Base-by-base conservation (phyloP, 2,329 filamentous ascomycete genomes). In the Claviceps monticola region DNA sequence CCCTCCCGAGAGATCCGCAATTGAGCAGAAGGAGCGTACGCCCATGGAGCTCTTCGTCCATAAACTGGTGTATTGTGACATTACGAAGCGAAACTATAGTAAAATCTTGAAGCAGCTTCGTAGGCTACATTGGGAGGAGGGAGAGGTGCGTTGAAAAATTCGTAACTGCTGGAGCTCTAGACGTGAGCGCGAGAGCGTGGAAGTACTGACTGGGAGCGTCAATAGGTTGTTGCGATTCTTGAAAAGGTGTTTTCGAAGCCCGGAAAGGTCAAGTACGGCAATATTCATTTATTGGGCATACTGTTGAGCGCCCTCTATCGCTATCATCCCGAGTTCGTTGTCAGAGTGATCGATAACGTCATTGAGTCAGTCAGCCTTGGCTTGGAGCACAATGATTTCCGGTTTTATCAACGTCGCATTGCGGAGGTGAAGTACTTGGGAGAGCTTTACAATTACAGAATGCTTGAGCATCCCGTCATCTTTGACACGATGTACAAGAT, bases 401-500 rank as follows among this genome's bases (percentile, higher is more conserved):
- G 94, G 61, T 94, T 89, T 70, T 96, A 95, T 64, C 93, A 98
- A 68, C 84, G 90, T 54, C 84, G 93, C 21, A 84, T 98, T 56
- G 88, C 94, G 2, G 91, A 97, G 66, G 88, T 95, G 62, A 97
- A 96, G 65, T 98, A 96, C 64, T 75, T 98, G 5, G 90, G 88
- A 21, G 93, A 98, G 68, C 78, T 98, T 9, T 98, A 98, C 71
- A 95, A 96, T 62, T 98, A 97, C 65, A 86, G 93, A 53, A 88
- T 98, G 80, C 79, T 98, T 39, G 93, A 98, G 66, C 93, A 95
- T 44, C 86, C 88, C 0, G 86, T 97, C 23, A 85, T 98, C 49
- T 98, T 98, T 61, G 93, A 98, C 62, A 88, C 85, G 1, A 78
- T 98, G 68, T 98, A 96, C 73, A 89, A 88, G 62, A 86, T 98